A percentile compares a stretch with the other conserved stretches of the same genome.
These are phyloP conservation scores for Acrocalymma vagum DNA, from an alignment of 2,329 filamentous ascomycete species.

Conservation along the genomic window DNA sequence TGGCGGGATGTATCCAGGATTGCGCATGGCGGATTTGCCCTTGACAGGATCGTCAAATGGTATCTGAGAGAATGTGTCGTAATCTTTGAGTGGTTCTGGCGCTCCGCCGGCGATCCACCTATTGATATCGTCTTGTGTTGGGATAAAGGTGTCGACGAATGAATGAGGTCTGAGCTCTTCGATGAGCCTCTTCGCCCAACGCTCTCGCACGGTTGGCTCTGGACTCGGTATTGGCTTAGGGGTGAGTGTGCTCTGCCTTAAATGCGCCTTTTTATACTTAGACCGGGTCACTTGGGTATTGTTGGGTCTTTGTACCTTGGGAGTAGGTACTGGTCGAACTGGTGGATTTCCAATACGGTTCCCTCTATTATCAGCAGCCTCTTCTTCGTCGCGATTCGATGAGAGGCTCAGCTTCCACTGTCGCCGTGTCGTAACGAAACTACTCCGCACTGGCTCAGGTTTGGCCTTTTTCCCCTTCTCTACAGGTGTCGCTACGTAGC, in stretches of 20 bases:
- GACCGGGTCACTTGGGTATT: too few species aligned
- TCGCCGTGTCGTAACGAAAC: too few species aligned
- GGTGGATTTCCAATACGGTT: constrained; percentile 4
- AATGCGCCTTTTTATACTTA: too few species aligned
- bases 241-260: too few species aligned
- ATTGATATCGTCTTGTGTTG: constrained; percentile 17
- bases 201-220: constrained; percentile 1
- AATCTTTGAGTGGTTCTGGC: constrained; percentile 3
- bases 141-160: constrained; percentile 18
- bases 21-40: constrained; percentile 23
- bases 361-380: not conserved
- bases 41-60: constrained; percentile 1
- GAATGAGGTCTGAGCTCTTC: constrained; percentile 13
- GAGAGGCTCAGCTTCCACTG: constrained; percentile 4
- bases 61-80: constrained; percentile 1
- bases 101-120: constrained; percentile 20
- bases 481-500: constrained; percentile 11
- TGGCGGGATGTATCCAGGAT: constrained; percentile 18
- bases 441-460: too few species aligned
- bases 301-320: too few species aligned
- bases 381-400: constrained; percentile 1
- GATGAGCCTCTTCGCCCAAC: constrained; percentile 8
- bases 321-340: too few species aligned
- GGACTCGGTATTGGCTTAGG: not conserved
- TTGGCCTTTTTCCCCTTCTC: constrained; percentile 4